Percentiles rank a stretch among this genome's conserved stretches.
Conservation (phyloP, 2,329 filamentous ascomycete genomes). For the Pseudovirgaria hyperparasitica region DNA sequence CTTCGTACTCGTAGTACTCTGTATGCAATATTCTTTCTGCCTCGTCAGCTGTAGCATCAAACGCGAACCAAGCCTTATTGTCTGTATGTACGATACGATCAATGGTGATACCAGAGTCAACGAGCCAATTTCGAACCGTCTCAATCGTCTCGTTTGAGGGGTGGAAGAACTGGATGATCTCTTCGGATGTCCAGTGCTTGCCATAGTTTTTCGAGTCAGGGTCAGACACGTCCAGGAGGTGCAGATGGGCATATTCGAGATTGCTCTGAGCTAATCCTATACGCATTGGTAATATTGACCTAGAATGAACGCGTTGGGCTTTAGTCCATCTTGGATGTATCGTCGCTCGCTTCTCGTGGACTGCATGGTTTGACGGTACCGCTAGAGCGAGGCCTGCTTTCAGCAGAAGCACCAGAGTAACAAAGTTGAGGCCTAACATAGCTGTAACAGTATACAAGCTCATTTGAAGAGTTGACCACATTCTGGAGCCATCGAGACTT, state of each 20-base stretch:
- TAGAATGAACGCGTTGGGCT: not conserved
- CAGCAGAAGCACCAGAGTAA: too few relatives aligned
- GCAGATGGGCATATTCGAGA: conserved; percentile 2
- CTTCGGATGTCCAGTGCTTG: conserved; percentile 12
- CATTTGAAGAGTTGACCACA: too few relatives aligned
- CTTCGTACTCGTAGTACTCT: conserved; percentile 25
- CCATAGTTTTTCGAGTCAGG: conserved; percentile 11
- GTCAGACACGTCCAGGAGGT: conserved; percentile 5
- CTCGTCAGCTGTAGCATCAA: conserved; percentile 23
- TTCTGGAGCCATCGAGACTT: too few relatives aligned
- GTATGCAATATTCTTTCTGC: conserved; percentile 24
- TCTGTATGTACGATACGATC: conserved; percentile 2
- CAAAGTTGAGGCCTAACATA: too few relatives aligned
- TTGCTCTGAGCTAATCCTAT: conserved; percentile 14
- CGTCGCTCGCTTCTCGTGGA: not conserved
- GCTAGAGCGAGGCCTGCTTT: too few relatives aligned
- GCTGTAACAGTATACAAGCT: too few relatives aligned
- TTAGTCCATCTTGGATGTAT: conserved; percentile 1
- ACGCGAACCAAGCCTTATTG: conserved; percentile 23
- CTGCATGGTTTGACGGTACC: not conserved
- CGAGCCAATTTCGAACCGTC: conserved; percentile 11
- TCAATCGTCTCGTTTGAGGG: conserved; percentile 9
- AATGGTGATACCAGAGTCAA: conserved; percentile 7
- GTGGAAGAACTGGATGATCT: conserved; percentile 11
- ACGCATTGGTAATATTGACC: conserved; percentile 8